phyloP scores from a whole-genome alignment of 2,329 filamentous ascomycete genomes.

The Nemania serpens region DNA sequence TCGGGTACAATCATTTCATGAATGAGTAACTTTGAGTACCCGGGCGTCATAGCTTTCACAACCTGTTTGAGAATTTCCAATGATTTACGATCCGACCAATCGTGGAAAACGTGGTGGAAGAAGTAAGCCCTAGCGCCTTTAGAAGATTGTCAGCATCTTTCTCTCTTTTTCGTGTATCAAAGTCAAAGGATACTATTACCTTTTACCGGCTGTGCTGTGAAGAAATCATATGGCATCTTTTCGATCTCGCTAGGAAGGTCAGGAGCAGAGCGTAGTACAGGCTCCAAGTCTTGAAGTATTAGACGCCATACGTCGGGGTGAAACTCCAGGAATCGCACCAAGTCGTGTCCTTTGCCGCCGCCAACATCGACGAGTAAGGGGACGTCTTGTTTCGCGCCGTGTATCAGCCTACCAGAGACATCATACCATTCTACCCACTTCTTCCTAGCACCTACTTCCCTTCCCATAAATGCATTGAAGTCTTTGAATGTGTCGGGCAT shows the following conservation, averaged over 20 bases:
- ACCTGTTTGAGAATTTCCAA: conserved; percentile 40
- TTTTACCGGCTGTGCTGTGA: conserved; percentile 42
- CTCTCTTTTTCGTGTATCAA: neutral
- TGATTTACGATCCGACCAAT: conserved; percentile 44
- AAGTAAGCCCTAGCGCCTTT: conserved; percentile 40
- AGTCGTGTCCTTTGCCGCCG: conserved; percentile 38
- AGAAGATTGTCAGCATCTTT: neutral
- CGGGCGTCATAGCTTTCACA: conserved; percentile 38
- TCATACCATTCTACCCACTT: conserved; percentile 38
- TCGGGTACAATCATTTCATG: conserved; percentile 43
- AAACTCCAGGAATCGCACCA: conserved; percentile 31
- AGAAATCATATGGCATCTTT: conserved; percentile 43
- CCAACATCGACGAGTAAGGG: conserved; percentile 40
- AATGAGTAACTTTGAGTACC: conserved; percentile 43
- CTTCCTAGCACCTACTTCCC: conserved; percentile 31
- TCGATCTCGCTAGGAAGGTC: conserved; percentile 34
- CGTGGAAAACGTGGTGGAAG: conserved; percentile 43
- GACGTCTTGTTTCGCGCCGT: conserved; percentile 25
- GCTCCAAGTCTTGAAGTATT: conserved; percentile 37
- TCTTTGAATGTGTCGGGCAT: conserved; percentile 31
- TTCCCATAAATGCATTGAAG: conserved; percentile 38
- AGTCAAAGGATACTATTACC: conserved; percentile 29
- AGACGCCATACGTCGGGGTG: conserved; percentile 32
- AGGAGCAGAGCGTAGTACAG: conserved; percentile 31
- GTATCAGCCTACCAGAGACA: conserved; percentile 34